Evolutionary conservation across 2,329 filamentous ascomycete species (phyloP).

Genomic region (Cordyceps cicadae): DNA sequence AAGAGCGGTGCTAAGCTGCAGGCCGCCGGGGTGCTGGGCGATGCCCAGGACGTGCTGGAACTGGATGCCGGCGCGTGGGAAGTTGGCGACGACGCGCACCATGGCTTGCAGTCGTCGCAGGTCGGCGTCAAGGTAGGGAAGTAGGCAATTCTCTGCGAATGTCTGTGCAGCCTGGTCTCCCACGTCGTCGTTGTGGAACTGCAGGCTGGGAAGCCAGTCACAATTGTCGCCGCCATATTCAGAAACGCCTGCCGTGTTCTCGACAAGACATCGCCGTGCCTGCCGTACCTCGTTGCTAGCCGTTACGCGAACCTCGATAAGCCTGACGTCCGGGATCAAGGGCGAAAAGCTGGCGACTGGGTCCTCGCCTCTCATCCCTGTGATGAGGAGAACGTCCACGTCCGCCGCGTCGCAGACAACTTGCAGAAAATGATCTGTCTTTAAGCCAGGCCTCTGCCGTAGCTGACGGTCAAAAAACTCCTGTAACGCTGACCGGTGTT

Average conservation of each 20-base stretch:
- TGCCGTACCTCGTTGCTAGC: background rate
- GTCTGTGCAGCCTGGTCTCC: conserved; percentile 29
- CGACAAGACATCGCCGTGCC: background rate
- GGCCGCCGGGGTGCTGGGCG: conserved; percentile 39
- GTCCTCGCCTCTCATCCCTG: conserved; percentile 53
- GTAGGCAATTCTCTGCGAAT: background rate
- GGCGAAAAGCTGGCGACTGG: conserved; percentile 47
- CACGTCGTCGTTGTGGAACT: conserved; percentile 41
- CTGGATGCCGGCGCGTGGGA: conserved; percentile 40
- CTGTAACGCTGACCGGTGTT: conserved; percentile 45
- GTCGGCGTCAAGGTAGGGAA: conserved; percentile 24
- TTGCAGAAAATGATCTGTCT: conserved; percentile 34
- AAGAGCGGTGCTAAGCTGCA: conserved; percentile 43
- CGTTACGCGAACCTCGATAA: conserved; percentile 40
- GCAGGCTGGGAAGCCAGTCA: background rate
- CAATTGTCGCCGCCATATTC: background rate
- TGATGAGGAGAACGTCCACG: conserved; percentile 51
- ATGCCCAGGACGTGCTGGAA: conserved; percentile 54
- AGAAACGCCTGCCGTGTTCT: background rate
- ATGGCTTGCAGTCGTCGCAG: conserved; percentile 39
- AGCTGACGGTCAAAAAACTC: conserved; percentile 42
- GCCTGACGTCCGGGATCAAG: conserved; percentile 41
- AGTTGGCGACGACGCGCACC: conserved; percentile 40
- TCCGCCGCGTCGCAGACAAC: conserved; percentile 32
- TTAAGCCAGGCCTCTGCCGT: conserved; percentile 25